Conservation (phyloP, 108 stramenopile genomes). For the Poteriospumella lacustris region DNA sequence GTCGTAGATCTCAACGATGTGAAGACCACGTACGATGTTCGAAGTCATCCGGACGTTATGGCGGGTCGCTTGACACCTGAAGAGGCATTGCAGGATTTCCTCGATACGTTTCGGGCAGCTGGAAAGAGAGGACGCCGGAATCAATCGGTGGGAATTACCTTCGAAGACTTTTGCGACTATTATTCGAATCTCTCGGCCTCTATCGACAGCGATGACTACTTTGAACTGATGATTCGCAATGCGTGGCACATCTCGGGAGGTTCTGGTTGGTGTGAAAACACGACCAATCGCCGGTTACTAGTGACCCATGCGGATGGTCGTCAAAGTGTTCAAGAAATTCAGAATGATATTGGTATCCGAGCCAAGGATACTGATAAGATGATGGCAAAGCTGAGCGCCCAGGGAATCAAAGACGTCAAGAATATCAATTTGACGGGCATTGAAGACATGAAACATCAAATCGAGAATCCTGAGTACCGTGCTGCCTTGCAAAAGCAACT, state of each 20-base stretch:
- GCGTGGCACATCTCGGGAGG: slow-evolving; percentile 53
- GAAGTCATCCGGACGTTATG: slow-evolving; percentile 52
- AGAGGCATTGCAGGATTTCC: slow-evolving; percentile 50
- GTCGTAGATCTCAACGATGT: slow-evolving; percentile 46
- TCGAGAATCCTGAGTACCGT: too few species aligned
- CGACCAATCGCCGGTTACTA: slow-evolving; percentile 45
- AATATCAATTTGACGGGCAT: too few species aligned
- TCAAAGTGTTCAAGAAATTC: slow-evolving; percentile 49
- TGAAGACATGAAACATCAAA: too few species aligned
- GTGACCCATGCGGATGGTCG: slow-evolving; percentile 50
- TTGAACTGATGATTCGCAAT: slow-evolving; percentile 62
- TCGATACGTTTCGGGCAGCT: slow-evolving; percentile 48
- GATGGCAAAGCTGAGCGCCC: background rate
- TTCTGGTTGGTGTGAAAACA: slow-evolving; percentile 40
- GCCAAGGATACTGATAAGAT: slow-evolving; percentile 35
- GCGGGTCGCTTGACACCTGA: slow-evolving; percentile 37
- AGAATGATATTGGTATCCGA: slow-evolving; percentile 42
- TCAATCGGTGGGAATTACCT: slow-evolving; percentile 51
- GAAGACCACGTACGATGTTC: slow-evolving; percentile 40
- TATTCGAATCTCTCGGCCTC: slow-evolving; percentile 53
- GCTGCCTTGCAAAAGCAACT: too few species aligned
- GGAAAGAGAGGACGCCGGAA: slow-evolving; percentile 42
- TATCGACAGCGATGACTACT: slow-evolving; percentile 60
- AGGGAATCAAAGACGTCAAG: slow-evolving; percentile 1
- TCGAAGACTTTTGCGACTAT: slow-evolving; percentile 55